Evolutionary conservation across 306 rosid species (phyloP).

Genomic region (Vigna trinervia): DNA sequence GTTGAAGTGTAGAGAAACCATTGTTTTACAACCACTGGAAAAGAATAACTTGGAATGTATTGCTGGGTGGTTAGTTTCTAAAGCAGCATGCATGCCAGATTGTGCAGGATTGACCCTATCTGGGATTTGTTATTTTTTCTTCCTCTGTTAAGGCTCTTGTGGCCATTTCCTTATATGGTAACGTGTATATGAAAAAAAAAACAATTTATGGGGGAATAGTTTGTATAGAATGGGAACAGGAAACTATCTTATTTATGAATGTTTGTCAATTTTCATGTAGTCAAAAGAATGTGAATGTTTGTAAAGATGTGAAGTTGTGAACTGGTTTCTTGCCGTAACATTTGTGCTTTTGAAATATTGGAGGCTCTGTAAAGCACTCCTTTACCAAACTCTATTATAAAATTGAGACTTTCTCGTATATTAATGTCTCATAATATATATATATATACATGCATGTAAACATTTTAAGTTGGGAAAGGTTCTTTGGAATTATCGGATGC

Average conservation of each 20-base stretch:
- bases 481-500: neutral
- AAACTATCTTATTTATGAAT: constrained; percentile 42
- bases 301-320: constrained; percentile 46
- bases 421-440: constrained; percentile 1
- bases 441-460: neutral
- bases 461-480: neutral
- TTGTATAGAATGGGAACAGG: constrained; percentile 57
- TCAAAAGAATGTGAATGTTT: constrained; percentile 35
- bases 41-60: constrained; percentile 65
- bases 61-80: constrained; percentile 60
- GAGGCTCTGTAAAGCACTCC: constrained; percentile 13
- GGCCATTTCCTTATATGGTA: constrained; percentile 50
- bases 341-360: constrained; percentile 27
- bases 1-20: constrained; percentile 61
- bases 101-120: constrained; percentile 62
- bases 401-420: neutral
- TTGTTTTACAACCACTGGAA: constrained; percentile 60
- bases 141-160: constrained; percentile 48
- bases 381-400: neutral
- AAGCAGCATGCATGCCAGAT: constrained; percentile 55
- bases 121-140: constrained; percentile 48
- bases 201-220: constrained; percentile 37
- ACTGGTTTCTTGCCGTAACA: constrained; percentile 15
- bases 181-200: constrained; percentile 49
- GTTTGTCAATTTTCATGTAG: constrained; percentile 17